These are phyloP conservation scores for Mucor saturninus DNA, from an alignment of 371 early-diverging fungal genomes.

Conservation along the genomic window DNA sequence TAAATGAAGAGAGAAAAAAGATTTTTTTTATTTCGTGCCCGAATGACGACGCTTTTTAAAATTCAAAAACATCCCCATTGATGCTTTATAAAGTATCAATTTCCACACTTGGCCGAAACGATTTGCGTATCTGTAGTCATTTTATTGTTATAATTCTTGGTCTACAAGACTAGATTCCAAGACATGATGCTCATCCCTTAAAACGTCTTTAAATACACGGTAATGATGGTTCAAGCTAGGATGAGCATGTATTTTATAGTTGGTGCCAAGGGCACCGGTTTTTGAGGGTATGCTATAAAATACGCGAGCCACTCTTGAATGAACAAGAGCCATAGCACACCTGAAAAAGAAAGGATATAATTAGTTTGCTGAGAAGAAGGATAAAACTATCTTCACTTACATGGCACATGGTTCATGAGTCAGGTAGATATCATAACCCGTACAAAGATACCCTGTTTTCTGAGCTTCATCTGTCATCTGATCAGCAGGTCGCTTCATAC, in stretches of 20 bases:
- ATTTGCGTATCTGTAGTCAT: neutral
- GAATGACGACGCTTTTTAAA: too few relatives aligned
- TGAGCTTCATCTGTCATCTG: constrained; percentile 21
- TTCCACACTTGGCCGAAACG: neutral
- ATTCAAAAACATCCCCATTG: neutral
- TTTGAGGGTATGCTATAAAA: constrained; percentile 67
- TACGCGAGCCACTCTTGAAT: constrained; percentile 78
- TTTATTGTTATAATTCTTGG: constrained; percentile 26
- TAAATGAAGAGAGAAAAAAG: neutral
- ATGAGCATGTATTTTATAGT: constrained; percentile 74
- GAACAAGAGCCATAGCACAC: constrained; percentile 82
- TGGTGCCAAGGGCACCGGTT: constrained; percentile 71
- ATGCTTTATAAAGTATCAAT: neutral
- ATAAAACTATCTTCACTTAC: constrained; percentile 32
- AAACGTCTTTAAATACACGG: constrained; percentile 39
- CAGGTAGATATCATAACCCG: constrained; percentile 64
- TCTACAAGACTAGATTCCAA: constrained; percentile 7
- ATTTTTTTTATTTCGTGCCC: neutral
- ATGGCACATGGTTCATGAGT: constrained; percentile 74
- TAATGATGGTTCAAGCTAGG: constrained; percentile 75
- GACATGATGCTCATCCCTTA: neutral
- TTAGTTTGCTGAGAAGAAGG: neutral
- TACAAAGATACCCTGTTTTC: constrained; percentile 59
- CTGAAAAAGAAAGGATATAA: constrained; percentile 29
- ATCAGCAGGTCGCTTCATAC: constrained; percentile 33